Percentiles rank a stretch among this genome's conserved stretches.
Evolutionary conservation across 768 basidiomycete species (phyloP).

Genomic region (Auricularia heimuer): DNA sequence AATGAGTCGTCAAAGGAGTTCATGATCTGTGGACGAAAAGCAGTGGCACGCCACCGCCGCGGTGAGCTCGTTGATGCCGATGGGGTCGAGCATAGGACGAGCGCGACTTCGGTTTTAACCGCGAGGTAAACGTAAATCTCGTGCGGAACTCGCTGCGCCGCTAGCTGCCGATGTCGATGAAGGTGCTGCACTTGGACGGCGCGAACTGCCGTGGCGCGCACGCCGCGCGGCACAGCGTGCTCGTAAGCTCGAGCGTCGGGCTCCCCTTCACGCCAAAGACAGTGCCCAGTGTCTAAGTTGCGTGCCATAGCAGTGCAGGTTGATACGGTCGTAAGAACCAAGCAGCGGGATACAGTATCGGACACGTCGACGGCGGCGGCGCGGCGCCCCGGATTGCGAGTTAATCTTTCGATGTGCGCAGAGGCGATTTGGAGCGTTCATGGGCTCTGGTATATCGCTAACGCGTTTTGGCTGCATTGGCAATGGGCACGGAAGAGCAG

Average conservation of each 20-base stretch:
- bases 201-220: constrained; percentile 41
- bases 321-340: constrained; percentile 47
- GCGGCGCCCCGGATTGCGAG: background rate
- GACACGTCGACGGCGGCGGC: constrained; percentile 17
- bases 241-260: constrained; percentile 37
- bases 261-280: constrained; percentile 49
- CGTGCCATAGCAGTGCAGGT: constrained; percentile 52
- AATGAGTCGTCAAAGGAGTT: constrained; percentile 45
- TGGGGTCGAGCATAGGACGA: constrained; percentile 34
- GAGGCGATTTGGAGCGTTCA: background rate
- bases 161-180: constrained; percentile 32
- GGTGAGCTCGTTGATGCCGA: constrained; percentile 36
- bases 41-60: constrained; percentile 28
- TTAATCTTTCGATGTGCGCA: background rate
- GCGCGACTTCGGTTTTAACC: constrained; percentile 14
- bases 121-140: constrained; percentile 46
- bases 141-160: constrained; percentile 43
- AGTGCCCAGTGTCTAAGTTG: constrained; percentile 22
- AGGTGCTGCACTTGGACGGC: constrained; percentile 40
- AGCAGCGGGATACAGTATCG: constrained; percentile 29
- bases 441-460: background rate
- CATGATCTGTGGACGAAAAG: constrained; percentile 42
- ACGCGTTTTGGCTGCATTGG: background rate
- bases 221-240: constrained; percentile 35
- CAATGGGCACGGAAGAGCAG: background rate